A percentile compares a stretch with the other conserved stretches of the same genome.
These are phyloP conservation scores for Davidsoniella virescens DNA, from an alignment of 2,329 filamentous ascomycete species.

Conservation along the genomic window DNA sequence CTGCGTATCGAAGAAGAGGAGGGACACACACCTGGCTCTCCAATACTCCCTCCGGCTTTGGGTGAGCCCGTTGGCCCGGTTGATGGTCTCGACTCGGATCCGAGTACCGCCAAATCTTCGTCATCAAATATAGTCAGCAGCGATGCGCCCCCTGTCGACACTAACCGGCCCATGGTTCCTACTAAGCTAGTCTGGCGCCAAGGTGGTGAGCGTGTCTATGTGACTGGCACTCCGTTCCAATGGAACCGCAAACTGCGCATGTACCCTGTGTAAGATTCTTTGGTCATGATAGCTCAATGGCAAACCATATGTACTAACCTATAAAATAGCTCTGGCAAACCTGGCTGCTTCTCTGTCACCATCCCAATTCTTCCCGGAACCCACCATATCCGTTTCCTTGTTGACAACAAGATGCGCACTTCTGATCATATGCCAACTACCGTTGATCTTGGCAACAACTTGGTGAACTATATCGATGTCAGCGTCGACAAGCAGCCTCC, in stretches of 20 bases:
- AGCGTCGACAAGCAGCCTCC: constrained; percentile 45
- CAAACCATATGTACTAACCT: constrained; percentile 3
- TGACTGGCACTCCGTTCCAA: constrained; percentile 92
- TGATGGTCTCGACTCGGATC: constrained; percentile 26
- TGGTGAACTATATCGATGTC: constrained; percentile 97
- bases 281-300: not conserved
- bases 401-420: constrained; percentile 84
- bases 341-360: constrained; percentile 55
- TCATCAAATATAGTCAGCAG: constrained; percentile 59
- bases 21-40: constrained; percentile 74
- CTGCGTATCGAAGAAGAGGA: constrained; percentile 80
- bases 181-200: constrained; percentile 74
- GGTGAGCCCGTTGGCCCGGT: constrained; percentile 28
- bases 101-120: constrained; percentile 38
- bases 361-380: constrained; percentile 82
- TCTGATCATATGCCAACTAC: constrained; percentile 79
- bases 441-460: constrained; percentile 92
- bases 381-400: constrained; percentile 90
- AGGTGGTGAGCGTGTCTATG: constrained; percentile 78
- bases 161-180: constrained; percentile 58
- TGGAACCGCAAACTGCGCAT: constrained; percentile 92
- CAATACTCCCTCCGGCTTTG: constrained; percentile 56
- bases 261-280: constrained; percentile 57
- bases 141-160: constrained; percentile 53
- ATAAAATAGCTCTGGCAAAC: constrained; percentile 31